These are phyloP conservation scores for Capillidium rhysosporum DNA, from an alignment of 371 early-diverging fungal species.

Conservation along the genomic window DNA sequence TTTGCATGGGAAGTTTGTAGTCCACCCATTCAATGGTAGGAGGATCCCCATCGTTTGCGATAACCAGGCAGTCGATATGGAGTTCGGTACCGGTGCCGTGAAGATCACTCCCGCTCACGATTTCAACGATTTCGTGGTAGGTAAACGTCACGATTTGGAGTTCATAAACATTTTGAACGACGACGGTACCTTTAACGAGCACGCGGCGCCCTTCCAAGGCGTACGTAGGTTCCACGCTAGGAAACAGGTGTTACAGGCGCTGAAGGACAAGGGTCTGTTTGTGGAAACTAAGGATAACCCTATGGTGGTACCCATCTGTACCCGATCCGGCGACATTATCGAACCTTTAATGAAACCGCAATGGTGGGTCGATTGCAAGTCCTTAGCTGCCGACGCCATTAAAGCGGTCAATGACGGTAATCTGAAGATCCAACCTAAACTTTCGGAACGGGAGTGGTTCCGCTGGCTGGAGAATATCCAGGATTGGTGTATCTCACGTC, in stretches of 20 bases:
- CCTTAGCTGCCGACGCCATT: constrained; percentile 76
- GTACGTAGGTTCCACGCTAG: constrained; percentile 95
- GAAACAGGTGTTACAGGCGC: constrained; percentile 60
- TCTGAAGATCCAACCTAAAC: constrained; percentile 75
- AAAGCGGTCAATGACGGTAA: constrained; percentile 72
- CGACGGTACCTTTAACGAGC: constrained; percentile 82
- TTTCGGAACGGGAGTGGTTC: constrained; percentile 89
- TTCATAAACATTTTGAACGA: constrained; percentile 94
- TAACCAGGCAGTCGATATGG: constrained; percentile 84
- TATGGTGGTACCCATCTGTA: constrained; percentile 89
- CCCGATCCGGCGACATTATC: constrained; percentile 88
- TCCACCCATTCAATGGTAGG: constrained; percentile 90
- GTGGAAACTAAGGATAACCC: constrained; percentile 73
- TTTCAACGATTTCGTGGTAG: constrained; percentile 94
- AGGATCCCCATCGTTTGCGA: constrained; percentile 84
- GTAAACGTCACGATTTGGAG: constrained; percentile 83
- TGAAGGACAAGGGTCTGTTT: constrained; percentile 79
- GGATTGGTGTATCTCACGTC: constrained; percentile 98
- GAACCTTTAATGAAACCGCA: constrained; percentile 98
- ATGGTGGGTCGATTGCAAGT: constrained; percentile 96
- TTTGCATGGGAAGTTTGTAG: constrained; percentile 77
- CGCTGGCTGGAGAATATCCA: constrained; percentile 93
- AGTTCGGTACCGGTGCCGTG: constrained; percentile 98
- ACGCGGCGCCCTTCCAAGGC: constrained; percentile 73
- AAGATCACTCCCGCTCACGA: constrained; percentile 99